Evolutionary conservation across 2,329 filamentous ascomycete genomes (phyloP).

Genomic region (Keithomyces neogunnii): DNA sequence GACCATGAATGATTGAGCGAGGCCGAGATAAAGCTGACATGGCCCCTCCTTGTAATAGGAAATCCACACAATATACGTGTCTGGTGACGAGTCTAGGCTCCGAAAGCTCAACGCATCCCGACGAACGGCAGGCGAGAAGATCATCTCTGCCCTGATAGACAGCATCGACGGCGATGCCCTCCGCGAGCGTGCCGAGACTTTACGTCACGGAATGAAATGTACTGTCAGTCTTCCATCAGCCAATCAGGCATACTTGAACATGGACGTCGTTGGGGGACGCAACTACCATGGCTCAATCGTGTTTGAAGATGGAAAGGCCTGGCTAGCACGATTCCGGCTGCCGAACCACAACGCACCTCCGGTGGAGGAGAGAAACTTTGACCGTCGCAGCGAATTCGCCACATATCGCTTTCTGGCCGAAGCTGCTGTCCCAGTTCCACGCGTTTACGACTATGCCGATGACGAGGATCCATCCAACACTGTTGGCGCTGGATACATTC

Average conservation of each 20-base stretch:
- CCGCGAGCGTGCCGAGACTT: slow-evolving; percentile 9
- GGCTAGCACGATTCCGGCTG: slow-evolving; percentile 12
- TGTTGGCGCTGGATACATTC: slow-evolving; percentile 9
- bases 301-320: slow-evolving; percentile 10
- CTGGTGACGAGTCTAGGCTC: neutral
- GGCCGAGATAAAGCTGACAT: too few relatives aligned
- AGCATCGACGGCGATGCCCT: slow-evolving; percentile 10
- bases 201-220: slow-evolving; percentile 8
- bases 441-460: slow-evolving; percentile 10
- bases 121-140: slow-evolving; percentile 11
- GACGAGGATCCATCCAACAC: slow-evolving; percentile 8
- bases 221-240: slow-evolving; percentile 9
- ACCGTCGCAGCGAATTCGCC: slow-evolving; percentile 10
- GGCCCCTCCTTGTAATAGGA: too few relatives aligned
- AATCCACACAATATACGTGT: too few relatives aligned
- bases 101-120: slow-evolving; percentile 10
- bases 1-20: too few relatives aligned
- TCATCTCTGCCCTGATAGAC: slow-evolving; percentile 10
- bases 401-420: slow-evolving; percentile 9
- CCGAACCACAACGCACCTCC: slow-evolving; percentile 10
- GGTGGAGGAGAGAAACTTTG: slow-evolving; percentile 10
- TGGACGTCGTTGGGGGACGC: slow-evolving; percentile 8
- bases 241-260: slow-evolving; percentile 10
- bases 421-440: slow-evolving; percentile 9
- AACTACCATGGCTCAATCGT: slow-evolving; percentile 10